Evolutionary conservation across 371 early-diverging fungal species (phyloP), one percentile per base, ranked within the genome.

Genomic region (Mortierella sp.): DNA sequence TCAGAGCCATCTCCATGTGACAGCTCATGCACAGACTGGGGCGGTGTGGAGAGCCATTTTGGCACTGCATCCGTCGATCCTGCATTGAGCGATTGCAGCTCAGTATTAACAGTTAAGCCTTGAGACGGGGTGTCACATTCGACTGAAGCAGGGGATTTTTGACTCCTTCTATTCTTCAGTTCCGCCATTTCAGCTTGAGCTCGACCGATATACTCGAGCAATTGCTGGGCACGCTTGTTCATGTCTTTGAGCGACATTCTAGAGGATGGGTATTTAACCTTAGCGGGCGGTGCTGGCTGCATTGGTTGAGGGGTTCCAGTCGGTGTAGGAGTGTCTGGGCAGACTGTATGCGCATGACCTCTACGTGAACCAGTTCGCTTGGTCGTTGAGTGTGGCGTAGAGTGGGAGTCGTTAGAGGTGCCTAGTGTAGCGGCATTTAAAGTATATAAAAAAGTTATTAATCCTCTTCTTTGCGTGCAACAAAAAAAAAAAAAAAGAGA

Each of bases 161-260:
- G 48, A 5, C 32, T 50, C 33, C 60, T 28, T 41, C 47, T 72
- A n/a, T 21, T 47, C 58, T 63, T 57, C 50, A 47, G 53, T 10
- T 77, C 76, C 9, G 81, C 75, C 74, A 88, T 75, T 36, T 87
- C 85, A 8, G 86, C 68, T 61, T 90, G 88, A 22, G 88, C 72
- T 22, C 87, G 89, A 45, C 83, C 76, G 16, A 92, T 84, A 58
- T 87, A 90, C 15, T 90, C 90, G 67, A 89, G 67, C 36, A 92
- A 82, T 48, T 87, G 88, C 61, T 87, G 86, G 15, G 88, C 87
- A 8, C 92, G 87, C 66, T 87, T 88, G 66, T 83, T 87, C 92
- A 90, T 92, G 43, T 92, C 91, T 3, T 83, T 80, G n/a, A 92
- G 69, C 0, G 87, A 70, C 86, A 90, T 87, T 63, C 85, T 86